Conservation (phyloP, 225 moss, liverwort and hornwort species). For the Polytrichum formosum region DNA sequence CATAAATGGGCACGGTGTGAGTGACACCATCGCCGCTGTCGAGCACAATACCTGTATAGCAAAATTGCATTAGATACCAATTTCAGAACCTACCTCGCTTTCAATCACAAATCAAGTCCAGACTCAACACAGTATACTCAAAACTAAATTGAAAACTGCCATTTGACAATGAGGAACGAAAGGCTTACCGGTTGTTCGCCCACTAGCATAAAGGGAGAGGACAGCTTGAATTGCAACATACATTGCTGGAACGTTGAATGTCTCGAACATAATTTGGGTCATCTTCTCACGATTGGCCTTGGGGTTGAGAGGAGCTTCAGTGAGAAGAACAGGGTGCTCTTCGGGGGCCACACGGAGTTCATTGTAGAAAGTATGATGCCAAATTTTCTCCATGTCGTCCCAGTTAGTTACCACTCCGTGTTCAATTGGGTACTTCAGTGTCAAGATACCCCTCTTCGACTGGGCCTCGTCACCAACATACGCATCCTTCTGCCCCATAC, state of each 20-base stretch:
- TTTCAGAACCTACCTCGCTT: no score
- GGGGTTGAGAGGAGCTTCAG: constrained; percentile 69
- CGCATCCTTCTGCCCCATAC: constrained; percentile 65
- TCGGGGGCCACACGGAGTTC: constrained; percentile 72
- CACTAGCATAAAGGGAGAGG: constrained; percentile 67
- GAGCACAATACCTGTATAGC: constrained; percentile 49
- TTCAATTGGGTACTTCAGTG: constrained; percentile 70
- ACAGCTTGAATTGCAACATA: constrained; percentile 69
- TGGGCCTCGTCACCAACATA: constrained; percentile 78
- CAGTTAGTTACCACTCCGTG: constrained; percentile 76
- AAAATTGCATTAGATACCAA: no score
- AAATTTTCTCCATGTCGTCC: constrained; percentile 87
- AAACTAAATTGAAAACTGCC: no score
- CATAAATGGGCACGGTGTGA: constrained; percentile 70
- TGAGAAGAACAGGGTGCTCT: constrained; percentile 65
- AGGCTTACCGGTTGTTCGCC: constrained; percentile 59
- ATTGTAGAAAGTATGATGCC: constrained; percentile 64
- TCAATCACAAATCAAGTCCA: no score
- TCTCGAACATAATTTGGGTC: constrained; percentile 83
- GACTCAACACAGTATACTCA: no score
- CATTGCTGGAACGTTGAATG: constrained; percentile 72
- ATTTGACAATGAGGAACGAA: no score
- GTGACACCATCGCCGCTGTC: constrained; percentile 76
- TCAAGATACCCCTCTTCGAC: constrained; percentile 69
- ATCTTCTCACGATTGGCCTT: constrained; percentile 84